Base-by-base conservation (phyloP, 192 early-diverging fungal species). In the Coemansia sp. region DNA sequence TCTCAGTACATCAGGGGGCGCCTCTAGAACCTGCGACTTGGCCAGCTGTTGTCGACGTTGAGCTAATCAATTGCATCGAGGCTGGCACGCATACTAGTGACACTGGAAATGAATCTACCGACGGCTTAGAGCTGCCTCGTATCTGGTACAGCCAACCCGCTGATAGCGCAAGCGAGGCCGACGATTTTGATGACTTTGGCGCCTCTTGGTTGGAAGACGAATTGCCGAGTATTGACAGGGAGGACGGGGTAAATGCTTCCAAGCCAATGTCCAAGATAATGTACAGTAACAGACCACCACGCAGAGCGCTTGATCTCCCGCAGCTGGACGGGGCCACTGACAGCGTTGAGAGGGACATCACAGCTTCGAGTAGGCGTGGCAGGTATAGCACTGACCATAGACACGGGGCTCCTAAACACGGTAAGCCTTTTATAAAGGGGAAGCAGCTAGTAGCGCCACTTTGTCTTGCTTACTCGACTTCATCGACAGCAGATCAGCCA, bases 261-360 rank as follows among this genome's bases (percentile, higher is more conserved):
- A 14, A 9, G 60, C 39, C 14, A 43, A 6, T 33, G 26, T 24
- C 21, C n/a, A 37, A 45, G 39, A 18, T 34, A 3, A 0, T 3
- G 40, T 21, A 33, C 43, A 51, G 24, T 13, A 51, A 23, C 13
- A 26, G 48, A 26, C 24, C 48, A 3, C 48, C 48, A 13, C 13
- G 24, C 31, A 35, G 26, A 6, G 35, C 43, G 8, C 9, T 14
- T 18, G 31, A 9, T 48, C 31, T 68, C 39, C 66, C 66, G 9
- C 66, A 68, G 50, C 14, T 62, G 0, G 66, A 68, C 9, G 66
- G 66, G 13, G 38, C 59, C n/a, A 20, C 37, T 24, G 66, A 67
- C 58, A 67, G 18, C 24, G 23, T 38, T 34, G 43, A 45, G 43
- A 21, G 18, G 20, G 18, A 45, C 20, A 20, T 5, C 8, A 9